Conservation (phyloP, 352 stramenopile genomes). For the Phytophthora citrophthora region DNA sequence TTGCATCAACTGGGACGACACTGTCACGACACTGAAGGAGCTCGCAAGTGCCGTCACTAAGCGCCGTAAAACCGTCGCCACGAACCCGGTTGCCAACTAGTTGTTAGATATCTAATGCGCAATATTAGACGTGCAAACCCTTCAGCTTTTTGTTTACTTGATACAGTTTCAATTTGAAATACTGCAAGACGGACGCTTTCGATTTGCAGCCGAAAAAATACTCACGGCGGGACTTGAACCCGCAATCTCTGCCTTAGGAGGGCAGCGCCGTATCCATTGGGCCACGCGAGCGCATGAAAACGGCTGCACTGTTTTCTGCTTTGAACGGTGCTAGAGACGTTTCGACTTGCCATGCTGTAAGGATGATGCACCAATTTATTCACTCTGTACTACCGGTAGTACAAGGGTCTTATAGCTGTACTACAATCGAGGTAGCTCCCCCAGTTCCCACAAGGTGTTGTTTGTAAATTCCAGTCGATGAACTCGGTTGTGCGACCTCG, state of each 20-base stretch:
- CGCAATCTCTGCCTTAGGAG: constrained; percentile 80
- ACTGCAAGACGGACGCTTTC: no score
- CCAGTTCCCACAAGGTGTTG: constrained; percentile 17
- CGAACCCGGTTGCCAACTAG: constrained; percentile 27
- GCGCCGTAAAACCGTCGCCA: constrained; percentile 40
- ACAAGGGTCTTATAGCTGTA: constrained; percentile 10
- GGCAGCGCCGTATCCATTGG: constrained; percentile 76
- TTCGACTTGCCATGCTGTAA: background rate
- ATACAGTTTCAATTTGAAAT: no score
- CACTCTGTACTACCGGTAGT: background rate
- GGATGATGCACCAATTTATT: background rate
- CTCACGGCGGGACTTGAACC: constrained; percentile 77
- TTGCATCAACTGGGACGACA: constrained; percentile 88
- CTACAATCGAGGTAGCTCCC: constrained; percentile 2
- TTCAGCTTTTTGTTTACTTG: no score
- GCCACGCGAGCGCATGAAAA: constrained; percentile 52
- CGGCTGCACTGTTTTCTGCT: no score
- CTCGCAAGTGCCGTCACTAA: constrained; percentile 62
- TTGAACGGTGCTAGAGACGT: background rate
- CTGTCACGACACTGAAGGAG: constrained; percentile 62
- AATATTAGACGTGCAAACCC: constrained; percentile 10
- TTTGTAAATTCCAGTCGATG: constrained; percentile 8
- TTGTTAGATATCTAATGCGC: constrained; percentile 23
- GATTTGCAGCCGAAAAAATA: constrained; percentile 29
- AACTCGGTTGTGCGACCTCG: constrained; percentile 24